Base-by-base conservation (phyloP, 2,329 filamentous ascomycete genomes). In the Fusarium nelsonii region DNA sequence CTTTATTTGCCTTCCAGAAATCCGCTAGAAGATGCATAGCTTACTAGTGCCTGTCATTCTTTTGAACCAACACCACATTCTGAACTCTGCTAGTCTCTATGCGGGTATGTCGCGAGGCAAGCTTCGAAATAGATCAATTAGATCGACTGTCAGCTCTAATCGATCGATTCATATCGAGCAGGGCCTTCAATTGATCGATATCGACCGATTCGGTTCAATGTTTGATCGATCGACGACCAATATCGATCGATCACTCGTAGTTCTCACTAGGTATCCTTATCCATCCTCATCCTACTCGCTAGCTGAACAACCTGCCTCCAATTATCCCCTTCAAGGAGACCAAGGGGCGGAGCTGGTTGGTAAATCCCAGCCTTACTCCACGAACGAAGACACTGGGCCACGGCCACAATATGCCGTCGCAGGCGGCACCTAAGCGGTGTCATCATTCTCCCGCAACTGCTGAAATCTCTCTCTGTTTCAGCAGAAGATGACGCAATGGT, bases 281-380 rank as follows among this genome's bases (percentile, higher is more conserved):
- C 44, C 10, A 46, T 8, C 44, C 23, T 46, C 5, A 46, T 46
- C 44, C 28, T 46, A 15, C 16, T 11, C 11, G 11, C 44, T 11
- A 46, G 23, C 8, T 33, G 44, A 46, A 46, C 8, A 46, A 46
- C 44, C 11, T 46, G 44, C 44, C 44, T 46, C 44, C 44, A 46
- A 46, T 46, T 46, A 5, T 46, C 44, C 2, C 44, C 45, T 48
- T 48, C 45, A 48, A 48, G 45, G 12, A 48, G 45, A 48, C 45
- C 14, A 12, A 48, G 32, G 14, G 45, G 45, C 4, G 36, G 45
- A 48, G 45, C 10, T 16, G 45, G 45, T 16, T 16, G 45, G 16
- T 48, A 48, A 11, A 48, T 48, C 12, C 45, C 45, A 16, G 45
- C 32, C 14, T 48, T 48, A 16, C 45, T 48, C 45, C 45, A 48